Evolutionary conservation across 2,329 filamentous ascomycete genomes (phyloP).

Genomic region (Diaporthe citrichinensis): DNA sequence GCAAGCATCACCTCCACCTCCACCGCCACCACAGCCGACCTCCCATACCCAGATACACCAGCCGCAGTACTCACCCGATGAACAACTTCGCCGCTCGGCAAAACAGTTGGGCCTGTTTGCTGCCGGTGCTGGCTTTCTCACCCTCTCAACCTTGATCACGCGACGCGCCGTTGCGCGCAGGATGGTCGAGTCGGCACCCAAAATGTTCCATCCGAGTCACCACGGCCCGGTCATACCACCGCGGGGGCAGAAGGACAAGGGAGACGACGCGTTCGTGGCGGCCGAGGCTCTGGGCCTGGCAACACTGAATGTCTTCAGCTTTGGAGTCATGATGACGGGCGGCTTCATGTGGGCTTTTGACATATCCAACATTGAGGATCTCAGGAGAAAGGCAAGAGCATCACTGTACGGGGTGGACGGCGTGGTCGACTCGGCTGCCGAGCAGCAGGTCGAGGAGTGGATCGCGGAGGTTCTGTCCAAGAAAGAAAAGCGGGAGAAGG

Average conservation of each 20-base stretch:
- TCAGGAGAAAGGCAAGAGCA: conserved; percentile 66
- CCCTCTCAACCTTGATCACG: conserved; percentile 79
- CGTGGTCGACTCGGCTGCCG: conserved; percentile 63
- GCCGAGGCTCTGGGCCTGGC: conserved; percentile 87
- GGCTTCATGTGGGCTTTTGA: conserved; percentile 84
- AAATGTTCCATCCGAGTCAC: conserved; percentile 79
- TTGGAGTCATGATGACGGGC: conserved; percentile 81
- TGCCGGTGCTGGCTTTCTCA: conserved; percentile 82
- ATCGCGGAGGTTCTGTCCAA: conserved; percentile 72
- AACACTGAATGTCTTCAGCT: conserved; percentile 85
- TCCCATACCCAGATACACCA: not conserved
- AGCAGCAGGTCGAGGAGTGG: conserved; percentile 74
- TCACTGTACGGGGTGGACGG: conserved; percentile 53
- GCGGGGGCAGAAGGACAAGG: conserved; percentile 53
- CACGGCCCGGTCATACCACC: conserved; percentile 39
- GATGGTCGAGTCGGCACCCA: conserved; percentile 72
- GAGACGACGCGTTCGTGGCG: conserved; percentile 80
- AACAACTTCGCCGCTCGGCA: conserved; percentile 59
- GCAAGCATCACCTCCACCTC: conserved; percentile 3
- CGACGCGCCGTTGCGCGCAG: conserved; percentile 78
- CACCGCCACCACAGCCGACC: conserved; percentile 7
- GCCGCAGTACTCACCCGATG: conserved; percentile 44
- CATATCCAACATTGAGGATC: conserved; percentile 77
- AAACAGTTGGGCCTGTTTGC: conserved; percentile 79
- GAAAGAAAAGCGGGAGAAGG: conserved; percentile 61